These are phyloP conservation scores for Candida sp. DNA, from an alignment of 1,139 yeast species.

Conservation along the genomic window DNA sequence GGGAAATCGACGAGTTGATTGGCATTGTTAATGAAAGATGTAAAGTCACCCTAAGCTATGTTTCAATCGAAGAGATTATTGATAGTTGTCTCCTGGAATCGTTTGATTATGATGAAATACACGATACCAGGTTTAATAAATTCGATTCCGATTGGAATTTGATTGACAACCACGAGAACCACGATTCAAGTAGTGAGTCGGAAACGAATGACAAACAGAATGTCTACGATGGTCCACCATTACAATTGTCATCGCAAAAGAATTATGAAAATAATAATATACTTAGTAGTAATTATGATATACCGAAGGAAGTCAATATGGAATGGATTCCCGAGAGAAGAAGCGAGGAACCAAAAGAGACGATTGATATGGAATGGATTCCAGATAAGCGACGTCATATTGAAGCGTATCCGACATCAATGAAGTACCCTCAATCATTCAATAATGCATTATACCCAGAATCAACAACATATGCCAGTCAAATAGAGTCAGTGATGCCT, in stretches of 20 bases:
- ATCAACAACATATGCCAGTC: background rate
- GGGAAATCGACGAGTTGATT: conserved; percentile 56
- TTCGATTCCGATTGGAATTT: background rate
- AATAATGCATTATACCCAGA: background rate
- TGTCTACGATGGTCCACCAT: background rate
- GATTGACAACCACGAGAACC: background rate
- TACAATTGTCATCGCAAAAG: background rate
- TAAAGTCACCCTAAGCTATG: conserved; percentile 49
- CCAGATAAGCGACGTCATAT: background rate
- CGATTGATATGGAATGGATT: background rate
- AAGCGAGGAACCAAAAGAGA: too few species aligned
- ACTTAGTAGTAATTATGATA: too few species aligned
- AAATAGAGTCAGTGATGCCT: background rate
- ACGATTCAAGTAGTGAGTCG: background rate
- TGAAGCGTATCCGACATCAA: background rate
- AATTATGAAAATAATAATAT: background rate
- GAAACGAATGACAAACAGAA: background rate
- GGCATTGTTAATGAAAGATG: conserved; percentile 59
- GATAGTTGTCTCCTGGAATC: conserved; percentile 57
- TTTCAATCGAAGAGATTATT: conserved; percentile 62
- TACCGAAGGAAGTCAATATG: background rate
- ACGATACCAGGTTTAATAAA: background rate
- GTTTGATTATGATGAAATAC: conserved; percentile 9
- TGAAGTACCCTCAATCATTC: background rate
- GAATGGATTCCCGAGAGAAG: background rate